Conservation (phyloP, 108 stramenopile species). For the Bacterosira constricta region DNA sequence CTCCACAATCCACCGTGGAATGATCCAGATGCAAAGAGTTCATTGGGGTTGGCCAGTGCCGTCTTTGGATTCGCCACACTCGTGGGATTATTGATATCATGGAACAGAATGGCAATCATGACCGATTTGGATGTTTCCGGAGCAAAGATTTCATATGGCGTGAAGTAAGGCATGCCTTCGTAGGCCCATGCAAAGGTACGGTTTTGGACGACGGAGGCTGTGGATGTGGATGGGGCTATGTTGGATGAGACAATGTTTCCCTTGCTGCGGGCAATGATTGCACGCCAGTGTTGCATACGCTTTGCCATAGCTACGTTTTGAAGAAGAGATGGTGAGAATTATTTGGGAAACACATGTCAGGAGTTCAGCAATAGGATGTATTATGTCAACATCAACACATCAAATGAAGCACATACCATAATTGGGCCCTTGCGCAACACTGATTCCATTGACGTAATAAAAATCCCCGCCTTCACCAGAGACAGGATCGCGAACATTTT, state of each 20-base stretch:
- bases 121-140: constrained; percentile 97
- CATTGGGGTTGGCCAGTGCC: constrained; percentile 88
- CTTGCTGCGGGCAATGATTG: constrained; percentile 87
- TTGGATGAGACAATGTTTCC: constrained; percentile 94
- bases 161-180: constrained; percentile 97
- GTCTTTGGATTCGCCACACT: constrained; percentile 79
- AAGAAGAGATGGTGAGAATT: constrained; percentile 18
- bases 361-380: no score
- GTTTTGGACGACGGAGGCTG: constrained; percentile 91
- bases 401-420: constrained; percentile 63
- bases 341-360: not conserved
- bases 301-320: constrained; percentile 95
- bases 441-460: constrained; percentile 71
- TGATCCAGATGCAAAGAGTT: constrained; percentile 92
- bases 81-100: constrained; percentile 85
- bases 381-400: no score
- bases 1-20: constrained; percentile 98
- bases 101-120: constrained; percentile 94
- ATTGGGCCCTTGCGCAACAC: constrained; percentile 97
- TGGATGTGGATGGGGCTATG: constrained; percentile 97
- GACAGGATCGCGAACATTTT: constrained; percentile 77
- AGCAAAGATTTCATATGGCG: constrained; percentile 94
- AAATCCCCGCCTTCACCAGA: constrained; percentile 60
- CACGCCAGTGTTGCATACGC: constrained; percentile 99
- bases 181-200: constrained; percentile 98